Conservation (phyloP, 345 rosid genomes). For the Gossypium turneri region DNA sequence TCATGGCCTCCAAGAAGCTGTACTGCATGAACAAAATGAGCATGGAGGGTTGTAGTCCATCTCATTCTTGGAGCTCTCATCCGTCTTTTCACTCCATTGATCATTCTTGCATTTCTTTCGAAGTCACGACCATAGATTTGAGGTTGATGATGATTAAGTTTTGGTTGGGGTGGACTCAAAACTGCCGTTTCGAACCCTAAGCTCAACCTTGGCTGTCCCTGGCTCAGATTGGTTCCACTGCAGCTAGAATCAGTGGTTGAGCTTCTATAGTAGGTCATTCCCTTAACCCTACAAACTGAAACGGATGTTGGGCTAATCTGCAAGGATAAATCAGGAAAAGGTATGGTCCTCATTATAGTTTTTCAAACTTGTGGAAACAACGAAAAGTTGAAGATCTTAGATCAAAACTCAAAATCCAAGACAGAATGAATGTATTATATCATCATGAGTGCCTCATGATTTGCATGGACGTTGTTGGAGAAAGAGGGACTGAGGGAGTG, state of each 20-base stretch:
- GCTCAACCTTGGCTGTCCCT: constrained; percentile 60
- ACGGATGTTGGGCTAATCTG: constrained; percentile 72
- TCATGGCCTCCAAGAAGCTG: constrained; percentile 99
- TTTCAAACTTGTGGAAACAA: constrained; percentile 36
- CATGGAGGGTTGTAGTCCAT: constrained; percentile 92
- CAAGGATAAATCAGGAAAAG: constrained; percentile 76
- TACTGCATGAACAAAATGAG: constrained; percentile 91
- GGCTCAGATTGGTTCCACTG: constrained; percentile 69
- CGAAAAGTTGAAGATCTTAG: constrained; percentile 6
- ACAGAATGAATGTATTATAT: no score
- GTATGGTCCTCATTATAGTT: constrained; percentile 27
- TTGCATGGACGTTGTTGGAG: constrained; percentile 44
- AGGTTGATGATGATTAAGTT: constrained; percentile 36
- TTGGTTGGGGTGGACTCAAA: constrained; percentile 23
- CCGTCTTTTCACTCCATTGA: constrained; percentile 55
- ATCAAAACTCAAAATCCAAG: neutral
- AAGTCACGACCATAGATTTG: constrained; percentile 66
- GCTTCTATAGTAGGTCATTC: constrained; percentile 33
- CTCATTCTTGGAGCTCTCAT: constrained; percentile 95
- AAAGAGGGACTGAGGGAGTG: constrained; percentile 15
- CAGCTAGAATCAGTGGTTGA: constrained; percentile 64
- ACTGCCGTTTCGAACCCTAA: constrained; percentile 55
- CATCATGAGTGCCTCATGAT: constrained; percentile 89
- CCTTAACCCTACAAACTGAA: constrained; percentile 24
- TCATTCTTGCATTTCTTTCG: constrained; percentile 59